A percentile compares a stretch with the other conserved stretches of the same genome.
These are phyloP conservation scores for Trichomonascus vanleenenianus DNA, from an alignment of 805 yeast genomes.

Conservation along the genomic window DNA sequence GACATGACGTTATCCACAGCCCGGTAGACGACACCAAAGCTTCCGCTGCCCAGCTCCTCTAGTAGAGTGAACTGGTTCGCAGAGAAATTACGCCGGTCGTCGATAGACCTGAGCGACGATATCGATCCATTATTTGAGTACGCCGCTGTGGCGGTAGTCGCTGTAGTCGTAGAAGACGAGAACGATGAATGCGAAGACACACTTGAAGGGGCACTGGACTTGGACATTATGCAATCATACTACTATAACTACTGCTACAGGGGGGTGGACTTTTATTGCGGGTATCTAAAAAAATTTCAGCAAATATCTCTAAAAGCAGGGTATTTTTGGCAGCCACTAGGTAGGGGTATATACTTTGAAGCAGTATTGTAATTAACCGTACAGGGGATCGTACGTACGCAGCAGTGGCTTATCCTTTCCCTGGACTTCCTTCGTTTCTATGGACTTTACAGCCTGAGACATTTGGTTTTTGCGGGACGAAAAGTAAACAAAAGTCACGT, in stretches of 20 bases:
- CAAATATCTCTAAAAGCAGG: too few species aligned
- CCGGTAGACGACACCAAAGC: conserved; percentile 68
- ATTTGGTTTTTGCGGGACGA: too few species aligned
- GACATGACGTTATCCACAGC: conserved; percentile 39
- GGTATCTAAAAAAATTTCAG: too few species aligned
- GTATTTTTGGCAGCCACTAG: too few species aligned
- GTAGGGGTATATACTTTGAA: too few species aligned
- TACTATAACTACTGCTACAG: background rate
- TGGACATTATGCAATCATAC: background rate
- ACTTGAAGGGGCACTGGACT: background rate
- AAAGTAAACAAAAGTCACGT: too few species aligned
- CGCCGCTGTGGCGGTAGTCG: conserved; percentile 4
- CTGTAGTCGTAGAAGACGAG: conserved; percentile 9
- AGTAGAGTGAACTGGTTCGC: conserved; percentile 41
- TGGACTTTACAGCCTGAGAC: too few species aligned
- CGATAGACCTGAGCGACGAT: background rate
- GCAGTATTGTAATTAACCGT: too few species aligned
- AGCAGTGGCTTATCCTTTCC: too few species aligned
- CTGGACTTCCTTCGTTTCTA: too few species aligned
- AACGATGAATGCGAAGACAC: conserved; percentile 9
- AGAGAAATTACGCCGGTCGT: conserved; percentile 14
- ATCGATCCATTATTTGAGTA: background rate
- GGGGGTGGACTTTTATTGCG: too few species aligned
- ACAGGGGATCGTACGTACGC: too few species aligned
- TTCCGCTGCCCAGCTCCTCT: conserved; percentile 65